Evolutionary conservation across 768 basidiomycete genomes (phyloP), one percentile per base, ranked within the genome.

Genomic region (Austroboletus eburneus): DNA sequence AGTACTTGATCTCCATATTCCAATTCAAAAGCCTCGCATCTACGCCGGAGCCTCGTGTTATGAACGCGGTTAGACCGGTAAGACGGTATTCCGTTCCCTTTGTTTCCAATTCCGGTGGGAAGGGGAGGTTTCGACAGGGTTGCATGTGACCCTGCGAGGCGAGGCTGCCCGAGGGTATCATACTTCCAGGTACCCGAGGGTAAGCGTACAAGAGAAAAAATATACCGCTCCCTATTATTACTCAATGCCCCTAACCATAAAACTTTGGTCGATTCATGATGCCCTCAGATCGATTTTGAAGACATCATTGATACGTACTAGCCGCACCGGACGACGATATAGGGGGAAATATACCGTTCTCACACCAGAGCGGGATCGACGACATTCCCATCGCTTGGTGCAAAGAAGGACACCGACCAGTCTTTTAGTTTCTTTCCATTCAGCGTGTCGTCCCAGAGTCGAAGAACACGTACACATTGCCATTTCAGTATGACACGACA

Each of bases 321-420:
- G 12, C 21, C 22, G 35, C 22, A 37, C 30, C 24, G 29, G 39
- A 18, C 16, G n/a, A 9, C 4, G 42, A 39, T 42, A 29, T 42
- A 43, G 50, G 27, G 39, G 45, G 29, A 30, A 24, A 43, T 34
- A 13, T n/a, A 21, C 2, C 40, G 25, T 41, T 50, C 46, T 40
- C 57, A 57, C 48, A 32, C 30, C 12, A 32, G 46, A 47, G 48
- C 35, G 23, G 38, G 40, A 30, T 23, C 8, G 33, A 22, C 42
- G 48, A 46, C 10, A 9, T 46, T 57, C 41, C 30, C 50, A 57
- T 34, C 45, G 43, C 41, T 51, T 30, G 37, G 7, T 39, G 22
- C 20, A 39, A 39, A 39, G 27, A 41, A 41, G 32, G 24, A 6
- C 20, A 8, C 14, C n/a, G 9, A 18, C 6, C 17, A 18, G 10